phyloP scores from a whole-genome alignment of 106 monocot genomes.

The Dioscorea zingiberensis region DNA sequence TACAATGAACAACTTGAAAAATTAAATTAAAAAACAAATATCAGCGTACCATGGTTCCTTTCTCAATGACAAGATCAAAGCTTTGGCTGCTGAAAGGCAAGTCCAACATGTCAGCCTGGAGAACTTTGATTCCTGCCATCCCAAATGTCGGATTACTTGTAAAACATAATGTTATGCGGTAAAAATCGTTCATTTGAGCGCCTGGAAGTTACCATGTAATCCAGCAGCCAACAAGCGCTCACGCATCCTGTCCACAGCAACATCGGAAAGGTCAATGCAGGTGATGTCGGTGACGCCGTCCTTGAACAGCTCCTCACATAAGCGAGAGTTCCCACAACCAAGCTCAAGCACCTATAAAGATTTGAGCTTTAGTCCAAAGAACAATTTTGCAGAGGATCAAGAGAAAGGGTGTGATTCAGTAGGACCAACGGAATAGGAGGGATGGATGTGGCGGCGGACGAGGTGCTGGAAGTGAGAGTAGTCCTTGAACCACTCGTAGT shows the following conservation, averaged over 20 bases:
- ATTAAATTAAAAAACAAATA: too few relatives aligned
- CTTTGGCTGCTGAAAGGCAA: conserved; percentile 59
- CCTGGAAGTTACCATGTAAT: conserved; percentile 31
- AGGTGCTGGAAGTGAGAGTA: conserved; percentile 93
- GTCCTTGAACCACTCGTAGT: conserved; percentile 98
- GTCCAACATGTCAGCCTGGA: conserved; percentile 84
- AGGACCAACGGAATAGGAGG: conserved; percentile 25
- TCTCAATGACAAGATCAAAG: conserved; percentile 92
- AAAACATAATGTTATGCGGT: too few relatives aligned
- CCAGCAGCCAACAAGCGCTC: conserved; percentile 42
- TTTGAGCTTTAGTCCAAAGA: too few relatives aligned
- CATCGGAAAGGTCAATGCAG: conserved; percentile 69
- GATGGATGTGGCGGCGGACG: conserved; percentile 48
- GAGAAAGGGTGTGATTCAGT: background rate
- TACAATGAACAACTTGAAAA: too few relatives aligned
- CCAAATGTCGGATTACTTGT: too few relatives aligned
- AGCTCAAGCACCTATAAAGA: conserved; percentile 66
- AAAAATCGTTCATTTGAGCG: too few relatives aligned
- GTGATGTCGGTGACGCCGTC: conserved; percentile 69
- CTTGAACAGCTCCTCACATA: conserved; percentile 49
- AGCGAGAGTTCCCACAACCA: conserved; percentile 86
- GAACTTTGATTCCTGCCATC: conserved; percentile 57
- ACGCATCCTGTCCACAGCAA: conserved; percentile 63
- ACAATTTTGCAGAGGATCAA: too few relatives aligned
- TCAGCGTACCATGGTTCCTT: conserved; percentile 83